These are phyloP conservation scores for Pelargonium myrrhifolium DNA, from an alignment of 441 rosid species.

Conservation along the genomic window DNA sequence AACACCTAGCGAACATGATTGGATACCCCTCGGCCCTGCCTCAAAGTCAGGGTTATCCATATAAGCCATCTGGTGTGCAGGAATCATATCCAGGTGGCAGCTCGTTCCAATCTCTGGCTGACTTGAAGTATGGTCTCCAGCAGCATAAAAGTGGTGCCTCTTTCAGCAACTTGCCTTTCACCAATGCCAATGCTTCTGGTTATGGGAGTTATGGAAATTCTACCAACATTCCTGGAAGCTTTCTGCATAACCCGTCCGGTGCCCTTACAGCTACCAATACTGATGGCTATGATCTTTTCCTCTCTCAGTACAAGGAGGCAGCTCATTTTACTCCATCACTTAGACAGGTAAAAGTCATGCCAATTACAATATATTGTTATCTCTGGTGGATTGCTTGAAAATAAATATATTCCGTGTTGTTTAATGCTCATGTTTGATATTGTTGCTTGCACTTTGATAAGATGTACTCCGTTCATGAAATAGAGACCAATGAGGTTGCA, in stretches of 20 bases:
- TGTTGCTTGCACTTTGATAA: not conserved
- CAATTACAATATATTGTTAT: not conserved
- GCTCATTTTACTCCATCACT: slow-evolving; percentile 15
- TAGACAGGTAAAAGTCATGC: slow-evolving; percentile 29
- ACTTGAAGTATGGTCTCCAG: slow-evolving; percentile 20
- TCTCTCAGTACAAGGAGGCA: slow-evolving; percentile 19
- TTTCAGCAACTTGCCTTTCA: slow-evolving; percentile 21
- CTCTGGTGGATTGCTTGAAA: not conserved
- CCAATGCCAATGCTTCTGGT: slow-evolving; percentile 18
- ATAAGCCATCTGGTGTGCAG: slow-evolving; percentile 23
- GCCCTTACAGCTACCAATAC: slow-evolving; percentile 13
- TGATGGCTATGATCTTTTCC: slow-evolving; percentile 23
- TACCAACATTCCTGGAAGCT: slow-evolving; percentile 18
- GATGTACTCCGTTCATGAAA: not conserved
- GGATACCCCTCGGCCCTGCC: slow-evolving; percentile 20
- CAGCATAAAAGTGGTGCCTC: slow-evolving; percentile 17
- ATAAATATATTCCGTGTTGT: not conserved
- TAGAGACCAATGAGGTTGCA: not conserved
- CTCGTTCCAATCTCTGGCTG: slow-evolving; percentile 17
- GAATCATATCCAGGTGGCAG: slow-evolving; percentile 23
- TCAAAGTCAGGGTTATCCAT: slow-evolving; percentile 16
- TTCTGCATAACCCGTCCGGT: slow-evolving; percentile 20
- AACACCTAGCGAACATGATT: slow-evolving; percentile 13
- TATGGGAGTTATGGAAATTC: slow-evolving; percentile 25
- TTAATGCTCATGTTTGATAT: not conserved